Base-by-base conservation (phyloP, 2,329 filamentous ascomycete species). In the Periconia digitata region DNA sequence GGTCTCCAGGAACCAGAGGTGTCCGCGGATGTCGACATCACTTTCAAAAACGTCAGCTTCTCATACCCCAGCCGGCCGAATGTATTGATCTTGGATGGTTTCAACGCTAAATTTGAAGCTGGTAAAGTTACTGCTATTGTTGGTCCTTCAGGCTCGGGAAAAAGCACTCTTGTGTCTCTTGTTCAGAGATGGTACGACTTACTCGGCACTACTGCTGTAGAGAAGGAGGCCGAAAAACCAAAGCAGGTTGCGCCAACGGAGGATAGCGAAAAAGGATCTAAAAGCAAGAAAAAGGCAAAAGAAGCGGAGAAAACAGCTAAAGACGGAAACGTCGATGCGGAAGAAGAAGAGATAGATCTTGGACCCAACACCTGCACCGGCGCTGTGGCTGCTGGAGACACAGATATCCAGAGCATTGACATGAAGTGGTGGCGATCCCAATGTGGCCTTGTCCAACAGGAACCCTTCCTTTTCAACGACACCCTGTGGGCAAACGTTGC, bases 81-180 rank as follows among this genome's bases (percentile, higher is more conserved):
- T 49, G 79, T 85, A 51, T 83, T 82, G 58, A 81, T 89, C 0
- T 69, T 89, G 1, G 78, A 87, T 55, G 71, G 77, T 2, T 66
- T 89, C 2, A 76, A 79, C 56, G 69, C 89, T 8, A 73, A 67
- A 0, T 81, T 90, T 46, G 75, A 81, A 50, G 76, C 81, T 7
- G 85, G 85, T 17, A 86, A 87, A 60, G 90, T 86, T 2, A 96
- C 92, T 2, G 92, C 92, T 1, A 78, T 97, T 12, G 92, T 97
- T 7, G 92, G 92, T 44, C 89, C 92, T 0, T 96, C 91, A 17
- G 92, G 92, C 6, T 95, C 88, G 4, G 87, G 88, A 0, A 92
- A 91, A 66, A 87, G 84, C 43, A 91, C 87, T 0, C 83, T 90
- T 21, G 82, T 90, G 0, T 85, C 84, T 0, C 71, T 91, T 2